A percentile compares a stretch with the other conserved stretches of the same genome.
These are phyloP conservation scores for Geranium brycei DNA, from an alignment of 345 rosid genomes.

Conservation along the genomic window DNA sequence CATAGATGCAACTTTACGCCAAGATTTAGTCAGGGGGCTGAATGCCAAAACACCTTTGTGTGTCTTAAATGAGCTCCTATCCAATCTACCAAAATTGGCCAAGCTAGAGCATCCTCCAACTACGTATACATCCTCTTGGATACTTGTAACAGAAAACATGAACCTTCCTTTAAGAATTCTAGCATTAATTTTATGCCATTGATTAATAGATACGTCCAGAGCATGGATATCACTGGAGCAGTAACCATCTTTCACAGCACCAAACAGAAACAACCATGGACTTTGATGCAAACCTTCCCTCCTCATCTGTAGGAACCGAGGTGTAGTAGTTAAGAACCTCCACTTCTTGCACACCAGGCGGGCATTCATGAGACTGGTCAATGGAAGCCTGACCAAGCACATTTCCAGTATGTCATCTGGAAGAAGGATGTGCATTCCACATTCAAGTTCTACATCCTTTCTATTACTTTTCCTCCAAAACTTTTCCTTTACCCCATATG, in stretches of 20 bases:
- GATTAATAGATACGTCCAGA: conserved; percentile 57
- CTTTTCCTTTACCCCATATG: conserved; percentile 70
- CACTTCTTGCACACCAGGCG: conserved; percentile 95
- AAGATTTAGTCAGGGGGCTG: conserved; percentile 67
- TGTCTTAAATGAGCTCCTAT: conserved; percentile 68
- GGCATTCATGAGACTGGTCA: conserved; percentile 67
- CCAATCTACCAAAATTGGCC: conserved; percentile 51
- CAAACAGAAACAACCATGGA: conserved; percentile 91
- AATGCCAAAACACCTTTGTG: conserved; percentile 73
- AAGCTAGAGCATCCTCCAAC: conserved; percentile 85
- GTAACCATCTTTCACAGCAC: conserved; percentile 63
- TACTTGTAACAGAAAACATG: conserved; percentile 70
- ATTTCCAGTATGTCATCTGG: conserved; percentile 84
- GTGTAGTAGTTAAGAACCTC: conserved; percentile 57
- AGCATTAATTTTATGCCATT: conserved; percentile 67
- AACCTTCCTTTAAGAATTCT: conserved; percentile 63
- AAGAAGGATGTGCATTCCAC: conserved; percentile 56
- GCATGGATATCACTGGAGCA: conserved; percentile 78
- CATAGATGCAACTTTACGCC: conserved; percentile 75
- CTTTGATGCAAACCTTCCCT: conserved; percentile 48
- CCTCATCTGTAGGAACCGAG: conserved; percentile 66
- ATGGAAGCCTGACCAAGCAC: conserved; percentile 85
- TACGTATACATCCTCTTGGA: conserved; percentile 63
- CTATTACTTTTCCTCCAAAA: conserved; percentile 63
- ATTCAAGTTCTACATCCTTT: conserved; percentile 19